A percentile compares a stretch with the other conserved stretches of the same genome.
phyloP scores from a whole-genome alignment of 306 rosid genomes.

The Cicer cuneatum region DNA sequence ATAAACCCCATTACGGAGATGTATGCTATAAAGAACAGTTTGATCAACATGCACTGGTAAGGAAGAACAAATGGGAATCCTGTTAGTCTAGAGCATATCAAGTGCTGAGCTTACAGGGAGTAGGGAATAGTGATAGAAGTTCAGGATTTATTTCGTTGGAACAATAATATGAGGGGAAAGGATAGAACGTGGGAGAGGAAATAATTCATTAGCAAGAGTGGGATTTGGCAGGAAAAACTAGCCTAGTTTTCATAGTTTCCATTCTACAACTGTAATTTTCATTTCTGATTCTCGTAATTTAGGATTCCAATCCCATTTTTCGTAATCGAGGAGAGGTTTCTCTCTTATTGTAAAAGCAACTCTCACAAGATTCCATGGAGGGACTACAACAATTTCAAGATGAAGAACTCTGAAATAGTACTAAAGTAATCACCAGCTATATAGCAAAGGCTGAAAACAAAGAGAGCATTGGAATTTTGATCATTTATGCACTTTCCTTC shows the following conservation, averaged over 20 bases:
- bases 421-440: not conserved
- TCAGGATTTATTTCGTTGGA: not conserved
- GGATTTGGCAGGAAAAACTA: slow-evolving; percentile 4
- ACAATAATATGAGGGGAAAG: not conserved
- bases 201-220: not conserved
- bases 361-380: not conserved
- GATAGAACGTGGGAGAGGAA: not conserved
- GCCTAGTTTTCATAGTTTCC: not conserved
- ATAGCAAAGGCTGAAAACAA: not conserved
- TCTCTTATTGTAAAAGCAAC: not conserved
- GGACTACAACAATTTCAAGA: not conserved
- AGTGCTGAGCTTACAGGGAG: not conserved
- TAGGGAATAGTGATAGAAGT: not conserved
- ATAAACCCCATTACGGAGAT: not conserved
- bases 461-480: not conserved
- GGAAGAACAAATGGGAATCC: not conserved
- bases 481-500: not conserved
- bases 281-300: not conserved
- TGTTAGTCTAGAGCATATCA: not conserved
- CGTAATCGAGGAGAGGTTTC: not conserved
- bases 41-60: not conserved
- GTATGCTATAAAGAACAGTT: not conserved
- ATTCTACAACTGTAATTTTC: not conserved
- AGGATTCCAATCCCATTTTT: not conserved
- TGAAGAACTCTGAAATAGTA: not conserved